phyloP scores from a whole-genome alignment of 108 stramenopile genomes.

The Nitzschia inconspicua region DNA sequence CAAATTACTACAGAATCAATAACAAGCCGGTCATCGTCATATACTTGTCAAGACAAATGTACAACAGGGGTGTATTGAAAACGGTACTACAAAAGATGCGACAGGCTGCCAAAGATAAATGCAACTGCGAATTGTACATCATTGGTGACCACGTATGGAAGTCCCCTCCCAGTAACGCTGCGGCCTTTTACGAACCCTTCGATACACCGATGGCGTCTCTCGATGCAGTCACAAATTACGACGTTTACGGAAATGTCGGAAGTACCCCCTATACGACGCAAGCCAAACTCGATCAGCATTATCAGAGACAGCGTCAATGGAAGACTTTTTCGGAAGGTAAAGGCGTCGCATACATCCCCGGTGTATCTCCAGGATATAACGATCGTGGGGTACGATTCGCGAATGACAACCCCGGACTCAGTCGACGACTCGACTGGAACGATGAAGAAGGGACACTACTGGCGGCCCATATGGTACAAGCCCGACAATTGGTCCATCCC shows the following conservation, averaged over 20 bases:
- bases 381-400: constrained; percentile 18
- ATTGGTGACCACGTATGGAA: constrained; percentile 43
- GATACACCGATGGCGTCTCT: constrained; percentile 1
- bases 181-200: too few relatives aligned
- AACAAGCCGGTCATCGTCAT: constrained; percentile 37
- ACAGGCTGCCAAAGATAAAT: constrained; percentile 4
- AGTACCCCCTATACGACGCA: constrained; percentile 4
- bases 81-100: constrained; percentile 23
- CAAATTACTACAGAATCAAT: constrained; percentile 41
- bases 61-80: constrained; percentile 9
- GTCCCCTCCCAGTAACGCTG: neutral
- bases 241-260: constrained; percentile 20
- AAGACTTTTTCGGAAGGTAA: constrained; percentile 7
- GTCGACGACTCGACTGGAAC: constrained; percentile 17
- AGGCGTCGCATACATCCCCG: constrained; percentile 17
- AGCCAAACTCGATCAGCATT: constrained; percentile 9
- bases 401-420: constrained; percentile 14
- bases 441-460: constrained; percentile 29
- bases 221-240: constrained; percentile 20
- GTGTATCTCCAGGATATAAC: constrained; percentile 35
- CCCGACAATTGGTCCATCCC: constrained; percentile 20
- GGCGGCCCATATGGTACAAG: constrained; percentile 13
- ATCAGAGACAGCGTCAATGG: constrained; percentile 23
- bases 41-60: constrained; percentile 32
- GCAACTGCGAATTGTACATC: constrained; percentile 24